Evolutionary conservation across 2,329 filamentous ascomycete species (phyloP).

Genomic region (Cryphonectria nitschkei): DNA sequence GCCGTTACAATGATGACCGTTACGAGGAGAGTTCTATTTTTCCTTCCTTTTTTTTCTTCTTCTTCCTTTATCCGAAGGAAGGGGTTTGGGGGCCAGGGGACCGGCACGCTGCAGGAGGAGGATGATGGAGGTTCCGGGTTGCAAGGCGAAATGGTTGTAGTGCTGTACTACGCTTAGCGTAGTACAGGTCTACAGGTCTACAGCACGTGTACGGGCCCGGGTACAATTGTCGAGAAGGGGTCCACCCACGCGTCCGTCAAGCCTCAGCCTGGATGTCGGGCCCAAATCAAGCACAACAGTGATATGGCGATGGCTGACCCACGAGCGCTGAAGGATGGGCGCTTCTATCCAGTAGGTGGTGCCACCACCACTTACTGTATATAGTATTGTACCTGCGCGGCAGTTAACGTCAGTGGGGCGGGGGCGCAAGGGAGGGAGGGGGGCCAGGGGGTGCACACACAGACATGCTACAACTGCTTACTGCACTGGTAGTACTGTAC

Average conservation of each 20-base stretch:
- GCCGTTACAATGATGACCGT: neutral
- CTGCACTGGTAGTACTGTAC: neutral
- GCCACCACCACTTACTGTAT: neutral
- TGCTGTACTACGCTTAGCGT: neutral
- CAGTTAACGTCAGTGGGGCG: neutral
- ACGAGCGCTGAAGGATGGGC: neutral
- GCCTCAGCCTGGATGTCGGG: neutral
- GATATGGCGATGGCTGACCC: neutral
- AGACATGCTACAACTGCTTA: neutral
- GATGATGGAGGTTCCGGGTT: neutral
- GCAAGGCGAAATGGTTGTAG: neutral
- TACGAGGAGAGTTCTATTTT: neutral
- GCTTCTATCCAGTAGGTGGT: neutral
- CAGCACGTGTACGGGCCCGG: neutral
- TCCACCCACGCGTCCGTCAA: neutral
- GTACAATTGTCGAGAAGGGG: neutral
- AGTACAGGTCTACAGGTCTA: neutral
- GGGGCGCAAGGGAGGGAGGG: neutral
- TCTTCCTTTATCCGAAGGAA: neutral
- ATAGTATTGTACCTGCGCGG: neutral
- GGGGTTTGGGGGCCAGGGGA: neutral
- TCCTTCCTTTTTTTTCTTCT: neutral
- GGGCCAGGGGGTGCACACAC: neutral
- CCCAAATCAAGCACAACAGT: no score
- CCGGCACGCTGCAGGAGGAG: neutral